phyloP scores from a whole-genome alignment of 2,329 filamentous ascomycete species.

The Dactylellina leptospora region DNA sequence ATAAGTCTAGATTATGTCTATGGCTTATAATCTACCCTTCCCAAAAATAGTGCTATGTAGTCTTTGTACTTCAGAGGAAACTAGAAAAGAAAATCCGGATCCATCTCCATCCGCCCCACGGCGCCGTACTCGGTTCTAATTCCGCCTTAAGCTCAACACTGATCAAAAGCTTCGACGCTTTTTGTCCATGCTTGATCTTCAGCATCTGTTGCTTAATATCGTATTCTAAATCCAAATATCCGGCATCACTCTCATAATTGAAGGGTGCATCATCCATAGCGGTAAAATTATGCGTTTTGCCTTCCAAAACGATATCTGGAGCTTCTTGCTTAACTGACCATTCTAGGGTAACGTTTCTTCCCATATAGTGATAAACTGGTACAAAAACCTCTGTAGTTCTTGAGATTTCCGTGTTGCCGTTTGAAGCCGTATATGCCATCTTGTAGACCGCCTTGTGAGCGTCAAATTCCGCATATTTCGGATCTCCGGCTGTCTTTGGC shows the following conservation, averaged over 20 bases:
- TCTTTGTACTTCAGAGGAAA: conserved; percentile 22
- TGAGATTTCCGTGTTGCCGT: conserved; percentile 48
- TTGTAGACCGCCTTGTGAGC: conserved; percentile 59
- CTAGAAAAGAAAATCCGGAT: conserved; percentile 39
- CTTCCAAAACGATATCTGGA: conserved; percentile 14
- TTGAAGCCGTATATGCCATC: conserved; percentile 58
- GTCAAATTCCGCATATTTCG: conserved; percentile 60
- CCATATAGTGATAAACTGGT: conserved; percentile 64
- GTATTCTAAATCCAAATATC: conserved; percentile 37
- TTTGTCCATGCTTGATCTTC: conserved; percentile 35
- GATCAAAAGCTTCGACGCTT: conserved; percentile 30
- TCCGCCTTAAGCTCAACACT: conserved; percentile 37
- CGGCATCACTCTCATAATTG: conserved; percentile 30
- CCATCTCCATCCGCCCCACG: conserved; percentile 44
- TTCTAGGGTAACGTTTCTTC: conserved; percentile 55
- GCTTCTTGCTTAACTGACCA: conserved; percentile 27
- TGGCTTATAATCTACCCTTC: no score
- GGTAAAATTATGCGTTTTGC: conserved; percentile 30
- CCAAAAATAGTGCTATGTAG: not conserved
- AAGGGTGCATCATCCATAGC: conserved; percentile 48
- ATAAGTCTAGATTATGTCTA: no score
- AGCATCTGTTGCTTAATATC: conserved; percentile 41
- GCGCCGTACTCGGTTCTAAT: conserved; percentile 43
- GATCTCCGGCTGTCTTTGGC: conserved; percentile 61
- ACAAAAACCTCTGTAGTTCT: conserved; percentile 61